A percentile compares a stretch with the other conserved stretches of the same genome.
phyloP scores from a whole-genome alignment of 306 rosid genomes.

The Quercus wislizeni region DNA sequence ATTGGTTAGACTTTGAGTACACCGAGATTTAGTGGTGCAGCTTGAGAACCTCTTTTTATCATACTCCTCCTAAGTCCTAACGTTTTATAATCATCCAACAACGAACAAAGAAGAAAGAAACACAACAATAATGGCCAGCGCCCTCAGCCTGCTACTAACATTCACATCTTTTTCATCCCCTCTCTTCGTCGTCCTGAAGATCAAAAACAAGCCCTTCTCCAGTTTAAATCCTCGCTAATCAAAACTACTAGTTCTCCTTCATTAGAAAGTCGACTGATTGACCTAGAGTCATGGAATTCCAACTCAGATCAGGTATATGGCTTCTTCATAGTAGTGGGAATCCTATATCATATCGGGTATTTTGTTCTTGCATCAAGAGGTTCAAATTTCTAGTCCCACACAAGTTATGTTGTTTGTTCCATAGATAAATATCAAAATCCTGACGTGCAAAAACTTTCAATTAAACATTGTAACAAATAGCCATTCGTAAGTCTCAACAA shows the following conservation, averaged over 20 bases:
- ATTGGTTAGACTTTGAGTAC: neutral
- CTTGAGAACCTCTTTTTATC: neutral
- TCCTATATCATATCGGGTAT: neutral
- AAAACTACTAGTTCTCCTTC: neutral
- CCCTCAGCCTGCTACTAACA: too few relatives aligned
- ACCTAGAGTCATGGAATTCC: conserved; percentile 21
- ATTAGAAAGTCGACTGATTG: neutral
- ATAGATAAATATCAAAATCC: too few relatives aligned
- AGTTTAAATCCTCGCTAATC: conserved; percentile 19
- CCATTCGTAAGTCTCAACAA: neutral
- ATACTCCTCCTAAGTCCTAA: neutral
- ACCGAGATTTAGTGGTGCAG: neutral
- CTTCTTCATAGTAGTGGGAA: conserved; percentile 12
- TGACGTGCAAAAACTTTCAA: too few relatives aligned
- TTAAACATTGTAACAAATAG: neutral
- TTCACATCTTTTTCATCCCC: neutral
- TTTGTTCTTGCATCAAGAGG: neutral
- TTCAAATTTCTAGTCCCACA: neutral
- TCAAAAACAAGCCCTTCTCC: conserved; percentile 19
- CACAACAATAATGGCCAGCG: too few relatives aligned
- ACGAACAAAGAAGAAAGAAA: too few relatives aligned
- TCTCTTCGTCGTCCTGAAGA: conserved; percentile 6
- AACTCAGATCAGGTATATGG: conserved; percentile 18
- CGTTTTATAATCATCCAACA: neutral
- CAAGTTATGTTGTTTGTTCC: neutral